These are phyloP conservation scores for Tetracladium marchalianum DNA, from an alignment of 495 filamentous ascomycete genomes.

Conservation along the genomic window DNA sequence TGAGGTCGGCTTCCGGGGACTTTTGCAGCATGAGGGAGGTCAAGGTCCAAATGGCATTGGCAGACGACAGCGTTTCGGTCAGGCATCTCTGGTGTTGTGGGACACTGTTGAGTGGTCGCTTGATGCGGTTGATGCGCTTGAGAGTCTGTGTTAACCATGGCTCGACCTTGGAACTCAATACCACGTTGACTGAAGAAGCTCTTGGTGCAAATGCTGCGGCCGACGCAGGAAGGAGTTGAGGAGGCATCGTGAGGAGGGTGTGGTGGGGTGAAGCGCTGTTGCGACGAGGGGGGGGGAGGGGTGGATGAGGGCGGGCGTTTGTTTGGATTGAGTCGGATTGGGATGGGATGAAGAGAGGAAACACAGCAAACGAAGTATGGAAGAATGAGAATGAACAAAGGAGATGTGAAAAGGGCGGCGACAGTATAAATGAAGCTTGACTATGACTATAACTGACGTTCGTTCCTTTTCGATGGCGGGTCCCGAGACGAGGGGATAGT, in stretches of 20 bases:
- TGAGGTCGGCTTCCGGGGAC: constrained; percentile 78
- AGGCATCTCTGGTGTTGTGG: constrained; percentile 94
- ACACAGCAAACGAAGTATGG: constrained; percentile 19
- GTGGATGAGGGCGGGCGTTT: constrained; percentile 7
- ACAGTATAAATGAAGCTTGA: constrained; percentile 43
- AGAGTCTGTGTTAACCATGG: constrained; percentile 95
- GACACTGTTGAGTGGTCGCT: constrained; percentile 95
- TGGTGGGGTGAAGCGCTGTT: constrained; percentile 6
- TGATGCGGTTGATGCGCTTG: constrained; percentile 95
- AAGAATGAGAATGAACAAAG: constrained; percentile 36
- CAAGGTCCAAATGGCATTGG: constrained; percentile 91
- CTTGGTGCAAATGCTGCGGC: constrained; percentile 94
- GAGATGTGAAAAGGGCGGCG: constrained; percentile 35
- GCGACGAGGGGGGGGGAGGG: constrained; percentile 14
- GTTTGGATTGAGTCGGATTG: constrained; percentile 13
- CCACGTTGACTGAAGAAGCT: constrained; percentile 83
- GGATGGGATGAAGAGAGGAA: constrained; percentile 18
- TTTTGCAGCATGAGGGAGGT: constrained; percentile 90
- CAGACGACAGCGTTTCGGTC: constrained; percentile 87
- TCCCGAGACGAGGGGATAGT: constrained; percentile 50
- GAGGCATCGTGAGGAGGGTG: constrained; percentile 54
- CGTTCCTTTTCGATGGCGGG: constrained; percentile 30
- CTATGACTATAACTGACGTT: constrained; percentile 40
- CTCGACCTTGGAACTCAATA: constrained; percentile 88
- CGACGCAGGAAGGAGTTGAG: constrained; percentile 84